Base-by-base conservation (phyloP, 129 eudicot genomes). In the Heracleum sosnowskyi region DNA sequence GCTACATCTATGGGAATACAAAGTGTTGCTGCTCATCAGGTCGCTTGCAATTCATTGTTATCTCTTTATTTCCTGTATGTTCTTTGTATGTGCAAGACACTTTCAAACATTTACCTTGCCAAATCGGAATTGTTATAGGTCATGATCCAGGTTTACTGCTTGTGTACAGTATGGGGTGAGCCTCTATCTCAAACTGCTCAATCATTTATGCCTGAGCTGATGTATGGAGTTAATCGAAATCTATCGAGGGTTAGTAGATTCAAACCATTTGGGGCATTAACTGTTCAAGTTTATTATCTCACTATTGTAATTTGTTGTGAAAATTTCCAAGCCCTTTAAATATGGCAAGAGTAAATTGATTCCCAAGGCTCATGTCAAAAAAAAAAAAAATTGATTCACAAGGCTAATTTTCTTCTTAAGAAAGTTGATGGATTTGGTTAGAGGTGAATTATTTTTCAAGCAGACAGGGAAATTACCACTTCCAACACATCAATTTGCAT, bases 131-230 rank as follows among this genome's bases (percentile, higher is more conserved):
- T 60, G n/a, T 64, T 82, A n/a, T 82, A 96, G 97, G 99, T 96
- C 82, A 89, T 96, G 90, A 78, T 92, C 55, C 99, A 96, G 87
- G 51, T 87, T 26, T 89, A 81, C 84, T 45, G 86, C 83, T 84
- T 96, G 95, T 92, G 89, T 80, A 76, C 97, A 0, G 97, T 96
- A 79, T 86, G 86, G 84, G 99, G 97, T 11, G 97, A 96, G 73
- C 99, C 99, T 74, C 87, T 96, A 12, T 92, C 97, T 57, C 99
- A 96, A 86, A 96, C 99, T 24, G 97, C 99, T 68, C 99, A 92
- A 80, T 92, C 99, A 47, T 96, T 96, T 79, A 90, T 96, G 97
- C 99, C 99, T 16, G 99, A 96, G 84, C 82, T 96, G 82, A 73
- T 96, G 26, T 96, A 92, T 79, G 99, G 99, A 46, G 90, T 83